Evolutionary conservation across 2,329 filamentous ascomycete genomes (phyloP).

Genomic region (Graphiopsis chlorocephala): DNA sequence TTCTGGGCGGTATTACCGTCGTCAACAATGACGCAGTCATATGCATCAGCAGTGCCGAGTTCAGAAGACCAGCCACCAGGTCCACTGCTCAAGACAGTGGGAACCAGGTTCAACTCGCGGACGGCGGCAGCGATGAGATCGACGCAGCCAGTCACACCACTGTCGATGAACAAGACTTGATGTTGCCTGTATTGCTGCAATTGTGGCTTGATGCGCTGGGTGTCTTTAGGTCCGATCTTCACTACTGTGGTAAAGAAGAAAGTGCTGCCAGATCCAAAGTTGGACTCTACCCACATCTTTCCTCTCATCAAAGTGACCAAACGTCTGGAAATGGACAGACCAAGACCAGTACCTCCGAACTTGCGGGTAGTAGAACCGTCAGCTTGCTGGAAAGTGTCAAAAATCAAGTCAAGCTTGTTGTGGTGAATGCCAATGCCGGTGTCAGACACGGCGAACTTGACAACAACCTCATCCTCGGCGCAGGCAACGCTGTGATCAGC

Average conservation of each 20-base stretch:
- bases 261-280: slow-evolving; percentile 84
- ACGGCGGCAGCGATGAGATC: slow-evolving; percentile 77
- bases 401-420: slow-evolving; percentile 94
- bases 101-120: slow-evolving; percentile 71
- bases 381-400: slow-evolving; percentile 98
- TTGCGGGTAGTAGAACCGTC: slow-evolving; percentile 95
- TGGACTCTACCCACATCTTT: slow-evolving; percentile 92
- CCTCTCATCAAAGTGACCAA: slow-evolving; percentile 95
- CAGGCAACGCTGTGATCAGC: slow-evolving; percentile 65
- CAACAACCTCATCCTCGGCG: slow-evolving; percentile 75
- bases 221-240: slow-evolving; percentile 75
- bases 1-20: slow-evolving; percentile 86
- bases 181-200: slow-evolving; percentile 89
- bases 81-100: slow-evolving; percentile 75
- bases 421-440: slow-evolving; percentile 95
- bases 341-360: slow-evolving; percentile 91
- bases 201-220: slow-evolving; percentile 75
- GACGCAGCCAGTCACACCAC: slow-evolving; percentile 75
- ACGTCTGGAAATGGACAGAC: slow-evolving; percentile 90
- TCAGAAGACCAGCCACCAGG: slow-evolving; percentile 54
- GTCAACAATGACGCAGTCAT: slow-evolving; percentile 95
- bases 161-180: slow-evolving; percentile 91
- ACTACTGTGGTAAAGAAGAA: slow-evolving; percentile 97
- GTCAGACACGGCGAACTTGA: slow-evolving; percentile 93
- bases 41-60: slow-evolving; percentile 59